These are phyloP conservation scores for Lepidium aucheri DNA, from an alignment of 345 rosid genomes.

Conservation along the genomic window DNA sequence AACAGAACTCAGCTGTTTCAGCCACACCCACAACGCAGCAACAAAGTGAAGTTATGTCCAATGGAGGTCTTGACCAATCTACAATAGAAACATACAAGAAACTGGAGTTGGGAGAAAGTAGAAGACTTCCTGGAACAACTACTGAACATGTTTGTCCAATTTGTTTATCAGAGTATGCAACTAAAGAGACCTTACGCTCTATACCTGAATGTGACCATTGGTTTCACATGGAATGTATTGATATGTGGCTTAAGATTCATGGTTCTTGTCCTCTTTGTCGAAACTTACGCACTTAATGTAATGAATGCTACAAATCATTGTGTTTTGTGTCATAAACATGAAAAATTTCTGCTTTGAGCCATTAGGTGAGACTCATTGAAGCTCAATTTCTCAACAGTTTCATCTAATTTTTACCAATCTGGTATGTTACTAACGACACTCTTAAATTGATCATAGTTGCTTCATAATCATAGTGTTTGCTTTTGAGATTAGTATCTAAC, in stretches of 20 bases:
- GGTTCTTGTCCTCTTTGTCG: conserved; percentile 56
- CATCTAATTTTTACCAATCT: too few species aligned
- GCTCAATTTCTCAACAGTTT: too few species aligned
- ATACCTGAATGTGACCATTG: conserved; percentile 60
- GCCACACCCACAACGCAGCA: not conserved
- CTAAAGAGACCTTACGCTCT: conserved; percentile 39
- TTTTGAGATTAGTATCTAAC: too few species aligned
- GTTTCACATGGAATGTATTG: conserved; percentile 60
- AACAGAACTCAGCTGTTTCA: not conserved
- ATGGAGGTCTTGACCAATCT: conserved; percentile 54
- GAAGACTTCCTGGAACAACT: conserved; percentile 38
- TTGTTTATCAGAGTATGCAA: conserved; percentile 51
- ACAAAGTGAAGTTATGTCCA: conserved; percentile 16
- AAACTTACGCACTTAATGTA: conserved; percentile 18
- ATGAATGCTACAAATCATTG: not conserved
- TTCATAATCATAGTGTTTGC: too few species aligned
- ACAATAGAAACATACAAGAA: conserved; percentile 58
- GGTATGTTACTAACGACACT: not conserved
- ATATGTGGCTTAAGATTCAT: conserved; percentile 53
- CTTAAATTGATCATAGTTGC: too few species aligned
- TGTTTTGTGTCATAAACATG: not conserved
- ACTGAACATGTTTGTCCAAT: conserved; percentile 48
- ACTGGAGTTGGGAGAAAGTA: conserved; percentile 57
- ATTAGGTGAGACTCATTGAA: too few species aligned
- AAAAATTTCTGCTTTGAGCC: not conserved